Percentiles rank a stretch among this genome's conserved stretches.
Conservation (phyloP, 2,329 filamentous ascomycete species). For the Diaporthe sp. region DNA sequence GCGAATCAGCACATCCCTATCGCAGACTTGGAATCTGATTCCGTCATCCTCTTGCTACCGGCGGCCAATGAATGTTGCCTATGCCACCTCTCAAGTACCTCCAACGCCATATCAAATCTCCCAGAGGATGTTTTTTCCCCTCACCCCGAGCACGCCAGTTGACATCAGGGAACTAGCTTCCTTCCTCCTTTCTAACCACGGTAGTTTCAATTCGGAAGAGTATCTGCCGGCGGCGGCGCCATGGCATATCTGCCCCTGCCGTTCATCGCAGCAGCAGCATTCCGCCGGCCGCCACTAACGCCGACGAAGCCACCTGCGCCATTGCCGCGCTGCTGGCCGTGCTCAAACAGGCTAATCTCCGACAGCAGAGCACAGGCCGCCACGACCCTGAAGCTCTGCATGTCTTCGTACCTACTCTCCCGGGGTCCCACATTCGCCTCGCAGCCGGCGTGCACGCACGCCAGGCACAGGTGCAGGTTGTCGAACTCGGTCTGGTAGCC, state of each 20-base stretch:
- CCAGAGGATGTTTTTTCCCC: too few relatives aligned
- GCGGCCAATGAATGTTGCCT: neutral
- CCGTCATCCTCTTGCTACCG: neutral
- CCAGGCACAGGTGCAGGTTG: conserved; percentile 49
- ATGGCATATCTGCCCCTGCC: neutral
- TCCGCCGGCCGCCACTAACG: neutral
- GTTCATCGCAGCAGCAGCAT: neutral
- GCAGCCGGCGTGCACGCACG: conserved; percentile 46
- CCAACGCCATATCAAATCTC: neutral
- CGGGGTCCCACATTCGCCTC: conserved; percentile 13
- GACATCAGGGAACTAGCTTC: accelerated
- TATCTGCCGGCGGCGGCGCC: neutral
- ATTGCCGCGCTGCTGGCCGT: neutral
- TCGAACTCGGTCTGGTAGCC: conserved; percentile 40
- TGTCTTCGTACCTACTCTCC: conserved; percentile 21
- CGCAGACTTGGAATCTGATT: neutral
- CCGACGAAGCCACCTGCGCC: conserved; percentile 17
- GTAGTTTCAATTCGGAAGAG: neutral
- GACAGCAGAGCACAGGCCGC: conserved; percentile 48
- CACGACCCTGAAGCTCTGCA: conserved; percentile 51
- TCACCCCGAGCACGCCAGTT: neutral
- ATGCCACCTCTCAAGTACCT: neutral
- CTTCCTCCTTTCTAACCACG: too few relatives aligned
- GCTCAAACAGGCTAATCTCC: conserved; percentile 44
- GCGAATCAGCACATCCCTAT: neutral